Percentiles rank a stretch among this genome's conserved stretches.
phyloP scores from a whole-genome alignment of 441 rosid species.

The Metrosideros polymorpha region DNA sequence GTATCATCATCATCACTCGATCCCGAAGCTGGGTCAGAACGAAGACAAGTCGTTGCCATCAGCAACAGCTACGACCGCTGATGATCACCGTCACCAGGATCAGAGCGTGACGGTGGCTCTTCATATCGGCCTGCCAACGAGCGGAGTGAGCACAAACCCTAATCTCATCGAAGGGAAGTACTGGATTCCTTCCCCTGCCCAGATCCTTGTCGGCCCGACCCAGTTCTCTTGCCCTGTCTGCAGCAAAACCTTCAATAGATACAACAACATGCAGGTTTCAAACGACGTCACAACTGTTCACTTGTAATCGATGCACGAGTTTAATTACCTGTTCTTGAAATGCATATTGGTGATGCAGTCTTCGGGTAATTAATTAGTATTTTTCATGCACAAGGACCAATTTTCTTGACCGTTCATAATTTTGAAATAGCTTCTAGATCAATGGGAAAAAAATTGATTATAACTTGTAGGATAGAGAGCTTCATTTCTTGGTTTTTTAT shows the following conservation, averaged over 20 bases:
- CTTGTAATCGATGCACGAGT: background rate
- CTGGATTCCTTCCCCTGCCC: slow-evolving; percentile 13
- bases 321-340: background rate
- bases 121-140: slow-evolving; percentile 41
- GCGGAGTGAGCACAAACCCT: slow-evolving; percentile 14
- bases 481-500: background rate
- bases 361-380: background rate
- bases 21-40: background rate
- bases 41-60: background rate
- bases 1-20: slow-evolving; percentile 3
- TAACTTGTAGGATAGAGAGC: background rate
- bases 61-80: background rate
- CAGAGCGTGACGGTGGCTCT: slow-evolving; percentile 57
- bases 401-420: background rate
- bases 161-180: background rate
- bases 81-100: background rate
- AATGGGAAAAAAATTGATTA: background rate
- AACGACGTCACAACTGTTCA: background rate
- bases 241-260: slow-evolving; percentile 6
- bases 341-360: background rate
- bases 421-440: background rate
- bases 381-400: background rate
- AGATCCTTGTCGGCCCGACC: slow-evolving; percentile 11
- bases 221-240: slow-evolving; percentile 15
- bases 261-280: slow-evolving; percentile 15